Base-by-base conservation (phyloP, 345 rosid species). In the Murraya koenigii region DNA sequence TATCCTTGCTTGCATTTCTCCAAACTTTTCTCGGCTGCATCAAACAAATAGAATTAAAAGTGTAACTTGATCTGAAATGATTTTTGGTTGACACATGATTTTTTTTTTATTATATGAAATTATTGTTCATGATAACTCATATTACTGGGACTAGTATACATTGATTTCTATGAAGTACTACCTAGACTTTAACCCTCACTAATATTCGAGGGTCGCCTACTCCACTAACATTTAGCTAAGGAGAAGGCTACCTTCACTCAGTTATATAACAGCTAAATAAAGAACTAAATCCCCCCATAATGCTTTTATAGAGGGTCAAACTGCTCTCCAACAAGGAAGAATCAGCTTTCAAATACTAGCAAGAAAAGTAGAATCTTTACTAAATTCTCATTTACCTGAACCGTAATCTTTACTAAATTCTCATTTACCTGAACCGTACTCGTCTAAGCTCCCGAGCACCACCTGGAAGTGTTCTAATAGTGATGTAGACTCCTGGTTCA, bases 391-490 rank as follows among this genome's bases (percentile, higher is more conserved):
- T 76, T 68, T 75, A 95, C 98, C 98, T 91, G 97, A 95, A 95
- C 80, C 98, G 91, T 75, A 95, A n/a, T n/a, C n/a, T n/a, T 58
- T 22, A 8, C 25, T 22, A 2, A 25, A 62, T 33, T 49, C 41
- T 28, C 67, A 75, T 76, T 68, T 75, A 95, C 98, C 98, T 91
- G 97, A 95, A 95, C 80, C 98, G 91, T 75, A 95, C 94, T 0
- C 98, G 97, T 82, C 97, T 88, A 74, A 95, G 97, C 84, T 95
- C 98, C n/a, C 91, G 88, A 11, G 87, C 77, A 41, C 97, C 97
- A 70, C 92, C 90, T 20, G 92, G 94, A 65, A 90, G 83, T 61
- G 86, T 90, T 87, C 93, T 86, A 78, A 95, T 89, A 13, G 97
- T 95, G 78, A 95, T 90, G 80, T 95, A 95, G n/a, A 95, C 94